Conservation (phyloP, 352 stramenopile genomes). For the Saprolegnia parasitica region DNA sequence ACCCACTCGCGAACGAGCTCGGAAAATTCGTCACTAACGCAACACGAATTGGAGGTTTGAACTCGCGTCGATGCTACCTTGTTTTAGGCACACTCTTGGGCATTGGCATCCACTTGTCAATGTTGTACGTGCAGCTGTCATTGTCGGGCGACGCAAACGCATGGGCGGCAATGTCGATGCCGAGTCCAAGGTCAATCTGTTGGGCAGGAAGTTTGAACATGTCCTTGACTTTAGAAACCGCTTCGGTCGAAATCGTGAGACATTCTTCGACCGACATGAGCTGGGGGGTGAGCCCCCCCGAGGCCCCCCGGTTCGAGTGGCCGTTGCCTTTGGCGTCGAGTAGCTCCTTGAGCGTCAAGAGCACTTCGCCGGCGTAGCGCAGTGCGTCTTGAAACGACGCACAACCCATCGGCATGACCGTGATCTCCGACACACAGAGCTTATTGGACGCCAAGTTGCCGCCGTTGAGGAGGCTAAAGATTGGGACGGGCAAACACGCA, state of each 20-base stretch:
- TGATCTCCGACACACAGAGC: constrained; percentile 60
- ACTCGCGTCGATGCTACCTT: too few species aligned
- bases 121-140: constrained; percentile 52
- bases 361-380: constrained; percentile 53
- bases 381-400: constrained; percentile 56
- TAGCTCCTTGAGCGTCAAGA: constrained; percentile 36
- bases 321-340: constrained; percentile 51
- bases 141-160: constrained; percentile 40
- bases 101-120: constrained; percentile 52
- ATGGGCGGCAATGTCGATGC: constrained; percentile 57
- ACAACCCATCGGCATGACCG: constrained; percentile 49
- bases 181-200: constrained; percentile 46
- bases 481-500: constrained; percentile 57
- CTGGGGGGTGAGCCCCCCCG: constrained; percentile 59
- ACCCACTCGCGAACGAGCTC: constrained; percentile 51
- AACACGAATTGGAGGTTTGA: too few species aligned
- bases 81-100: constrained; percentile 44
- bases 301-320: constrained; percentile 52
- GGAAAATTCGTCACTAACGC: constrained; percentile 50
- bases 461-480: constrained; percentile 70
- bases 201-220: constrained; percentile 33
- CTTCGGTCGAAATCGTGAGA: constrained; percentile 55
- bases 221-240: constrained; percentile 36
- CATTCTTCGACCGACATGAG: constrained; percentile 53
- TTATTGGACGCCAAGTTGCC: constrained; percentile 60